A percentile compares a stretch with the other conserved stretches of the same genome.
These are phyloP conservation scores for Melanomma pulvis-pyrius DNA, from an alignment of 495 filamentous ascomycete species.

Conservation along the genomic window DNA sequence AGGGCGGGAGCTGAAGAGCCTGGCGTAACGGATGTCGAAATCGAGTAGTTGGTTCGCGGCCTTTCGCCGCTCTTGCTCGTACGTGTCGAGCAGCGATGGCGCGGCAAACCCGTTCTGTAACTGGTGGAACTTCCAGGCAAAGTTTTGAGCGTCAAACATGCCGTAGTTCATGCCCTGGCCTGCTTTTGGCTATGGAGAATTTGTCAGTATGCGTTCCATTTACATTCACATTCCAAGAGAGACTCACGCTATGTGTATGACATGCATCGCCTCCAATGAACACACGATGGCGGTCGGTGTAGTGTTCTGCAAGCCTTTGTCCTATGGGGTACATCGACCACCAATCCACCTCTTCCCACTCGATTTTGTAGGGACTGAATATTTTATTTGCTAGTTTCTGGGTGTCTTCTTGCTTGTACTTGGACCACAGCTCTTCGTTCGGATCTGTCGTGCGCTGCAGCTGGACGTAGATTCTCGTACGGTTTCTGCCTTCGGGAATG, in stretches of 20 bases:
- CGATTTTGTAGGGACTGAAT: not conserved
- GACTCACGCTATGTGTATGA: conserved; percentile 12
- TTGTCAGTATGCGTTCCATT: not conserved
- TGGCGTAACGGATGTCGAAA: conserved; percentile 8
- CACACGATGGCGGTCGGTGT: not conserved
- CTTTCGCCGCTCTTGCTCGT: conserved; percentile 1
- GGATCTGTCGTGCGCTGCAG: conserved; percentile 5
- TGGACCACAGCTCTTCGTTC: not conserved
- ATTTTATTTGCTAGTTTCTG: conserved; percentile 2
- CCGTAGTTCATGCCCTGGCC: conserved; percentile 14
- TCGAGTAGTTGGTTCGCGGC: conserved; percentile 2
- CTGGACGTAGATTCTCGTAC: not conserved
- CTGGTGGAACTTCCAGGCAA: conserved; percentile 3
- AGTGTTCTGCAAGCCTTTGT: not conserved
- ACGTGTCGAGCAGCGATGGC: conserved; percentile 4
- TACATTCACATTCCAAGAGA: not conserved
- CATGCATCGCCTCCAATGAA: conserved; percentile 16
- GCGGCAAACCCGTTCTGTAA: not conserved
- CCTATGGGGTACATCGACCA: conserved; percentile 10
- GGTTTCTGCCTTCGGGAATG: conserved; percentile 3
- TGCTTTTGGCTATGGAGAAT: conserved; percentile 3
- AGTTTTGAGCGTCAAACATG: conserved; percentile 5
- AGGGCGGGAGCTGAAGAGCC: conserved; percentile 3
- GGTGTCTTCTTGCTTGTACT: not conserved
- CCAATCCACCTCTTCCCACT: conserved; percentile 14